phyloP scores from a whole-genome alignment of 805 yeast genomes.

The Sugiyamaella mastotermitis region DNA sequence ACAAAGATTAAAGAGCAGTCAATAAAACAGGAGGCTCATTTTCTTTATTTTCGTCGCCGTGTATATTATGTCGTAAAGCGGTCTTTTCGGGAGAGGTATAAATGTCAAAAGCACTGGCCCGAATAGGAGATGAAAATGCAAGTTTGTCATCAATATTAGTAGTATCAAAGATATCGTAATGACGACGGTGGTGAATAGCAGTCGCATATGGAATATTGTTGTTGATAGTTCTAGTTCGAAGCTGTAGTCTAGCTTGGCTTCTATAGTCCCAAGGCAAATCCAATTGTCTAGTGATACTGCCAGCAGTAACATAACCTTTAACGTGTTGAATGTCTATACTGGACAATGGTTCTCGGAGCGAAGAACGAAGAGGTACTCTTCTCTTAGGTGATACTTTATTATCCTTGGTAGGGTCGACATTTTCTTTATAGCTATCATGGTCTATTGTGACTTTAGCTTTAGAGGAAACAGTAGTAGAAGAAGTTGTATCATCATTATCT shows the following conservation, averaged over 20 bases:
- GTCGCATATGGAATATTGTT: conserved; percentile 2
- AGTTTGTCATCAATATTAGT: background rate
- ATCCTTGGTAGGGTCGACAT: no score
- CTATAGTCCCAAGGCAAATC: background rate
- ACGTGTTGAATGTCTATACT: no score
- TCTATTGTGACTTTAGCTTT: no score
- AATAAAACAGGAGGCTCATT: conserved; percentile 1
- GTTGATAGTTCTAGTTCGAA: background rate
- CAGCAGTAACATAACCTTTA: no score
- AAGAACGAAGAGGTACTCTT: no score
- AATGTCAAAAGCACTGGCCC: conserved; percentile 2
- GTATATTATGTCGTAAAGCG: background rate
- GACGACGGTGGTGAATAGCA: background rate
- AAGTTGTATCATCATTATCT: no score
- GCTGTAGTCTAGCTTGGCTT: background rate
- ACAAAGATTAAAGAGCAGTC: no score
- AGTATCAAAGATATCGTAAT: background rate
- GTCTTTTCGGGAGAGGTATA: background rate
- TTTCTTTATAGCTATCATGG: no score
- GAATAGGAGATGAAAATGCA: background rate
- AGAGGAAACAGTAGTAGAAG: no score
- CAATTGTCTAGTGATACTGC: no score
- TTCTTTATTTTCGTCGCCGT: conserved; percentile 1
- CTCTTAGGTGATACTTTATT: no score
- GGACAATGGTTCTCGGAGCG: no score